Base-by-base conservation (phyloP, 2,329 filamentous ascomycete species). In the Fusarium albidum region DNA sequence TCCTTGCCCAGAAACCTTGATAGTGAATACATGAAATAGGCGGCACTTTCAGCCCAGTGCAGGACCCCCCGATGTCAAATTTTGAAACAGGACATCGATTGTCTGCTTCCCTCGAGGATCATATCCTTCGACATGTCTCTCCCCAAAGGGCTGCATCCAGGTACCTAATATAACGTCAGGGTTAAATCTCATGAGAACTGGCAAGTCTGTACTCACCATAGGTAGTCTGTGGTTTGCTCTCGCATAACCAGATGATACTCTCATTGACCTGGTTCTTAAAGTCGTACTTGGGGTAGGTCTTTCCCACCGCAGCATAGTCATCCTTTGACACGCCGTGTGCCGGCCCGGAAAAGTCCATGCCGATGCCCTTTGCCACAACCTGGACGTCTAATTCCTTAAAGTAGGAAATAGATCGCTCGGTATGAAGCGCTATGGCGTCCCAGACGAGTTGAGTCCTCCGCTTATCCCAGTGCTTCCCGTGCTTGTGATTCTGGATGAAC, bases 111-210 rank as follows among this genome's bases (percentile, higher is more conserved):
- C 57, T 4, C 5, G 13, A 1, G 46, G 5, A 13, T 27, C 9
- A 21, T 58, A 58, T 13, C 34, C 29, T 1, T 12, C 5, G 12
- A 58, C 39, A 28, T 52, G 51, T n/a, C 14, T 44, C 4, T 59
- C 54, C 6, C 57, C 55, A 15, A 47, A 59, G 21, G 50, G 55
- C 12, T 59, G 40, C 35, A 59, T 46, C 55, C 51, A 56, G 11
- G 47, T 59, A 5, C 47, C 44, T 38, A 21, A 21, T 41, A 4
- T 4, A 13, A 34, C 2, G 1, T 17, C 1, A 13, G 39, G 8
- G 49, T 33, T 31, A 35, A n/a, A 35, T 18, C 9, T 14, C 26
- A n/a, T 17, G 11, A n/a, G 10, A 14, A 25, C 27, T 2, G 28
- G 27, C 8, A 4, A 4, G 27, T 18, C 6, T 25, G 12, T 8